Percentiles rank a stretch among this genome's conserved stretches.
Conservation (phyloP, 1,284 basidiomycete genomes). For the Moniliella sp. region DNA sequence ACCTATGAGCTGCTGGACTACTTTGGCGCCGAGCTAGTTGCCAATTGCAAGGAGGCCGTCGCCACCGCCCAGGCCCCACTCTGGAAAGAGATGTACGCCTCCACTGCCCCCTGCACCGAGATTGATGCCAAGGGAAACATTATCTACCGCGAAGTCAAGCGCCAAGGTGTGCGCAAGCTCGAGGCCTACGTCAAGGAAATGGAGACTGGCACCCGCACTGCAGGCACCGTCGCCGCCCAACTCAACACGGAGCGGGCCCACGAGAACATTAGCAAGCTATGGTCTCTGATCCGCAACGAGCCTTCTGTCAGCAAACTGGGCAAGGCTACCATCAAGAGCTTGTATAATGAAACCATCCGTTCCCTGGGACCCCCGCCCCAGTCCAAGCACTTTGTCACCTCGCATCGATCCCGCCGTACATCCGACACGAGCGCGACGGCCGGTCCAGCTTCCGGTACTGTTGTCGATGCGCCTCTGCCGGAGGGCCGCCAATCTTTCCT, state of each 20-base stretch:
- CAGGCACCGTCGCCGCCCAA: conserved; percentile 15
- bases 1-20: conserved; percentile 83
- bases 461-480: conserved; percentile 1
- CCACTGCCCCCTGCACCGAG: conserved; percentile 84
- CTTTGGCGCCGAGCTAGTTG: conserved; percentile 82
- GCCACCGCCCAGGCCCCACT: conserved; percentile 56
- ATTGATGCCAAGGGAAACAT: conserved; percentile 82
- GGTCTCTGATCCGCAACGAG: conserved; percentile 88
- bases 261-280: conserved; percentile 79
- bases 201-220: conserved; percentile 77
- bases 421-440: conserved; percentile 37
- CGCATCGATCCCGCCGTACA: conserved; percentile 31
- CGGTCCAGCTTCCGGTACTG: conserved; percentile 49
- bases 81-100: conserved; percentile 52
- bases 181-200: conserved; percentile 97
- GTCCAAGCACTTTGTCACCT: no score
- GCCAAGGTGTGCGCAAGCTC: conserved; percentile 82
- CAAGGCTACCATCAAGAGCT: conserved; percentile 84
- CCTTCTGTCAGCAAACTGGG: conserved; percentile 87
- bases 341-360: conserved; percentile 80
- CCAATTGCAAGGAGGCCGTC: conserved; percentile 72
- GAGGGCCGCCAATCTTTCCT: conserved; percentile 71
- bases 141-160: conserved; percentile 75
- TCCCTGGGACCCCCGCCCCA: conserved; percentile 42
- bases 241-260: conserved; percentile 65